Percentiles rank a stretch among this genome's conserved stretches.
Evolutionary conservation across 768 basidiomycete species (phyloP).

Genomic region (Asterophora parasitica): DNA sequence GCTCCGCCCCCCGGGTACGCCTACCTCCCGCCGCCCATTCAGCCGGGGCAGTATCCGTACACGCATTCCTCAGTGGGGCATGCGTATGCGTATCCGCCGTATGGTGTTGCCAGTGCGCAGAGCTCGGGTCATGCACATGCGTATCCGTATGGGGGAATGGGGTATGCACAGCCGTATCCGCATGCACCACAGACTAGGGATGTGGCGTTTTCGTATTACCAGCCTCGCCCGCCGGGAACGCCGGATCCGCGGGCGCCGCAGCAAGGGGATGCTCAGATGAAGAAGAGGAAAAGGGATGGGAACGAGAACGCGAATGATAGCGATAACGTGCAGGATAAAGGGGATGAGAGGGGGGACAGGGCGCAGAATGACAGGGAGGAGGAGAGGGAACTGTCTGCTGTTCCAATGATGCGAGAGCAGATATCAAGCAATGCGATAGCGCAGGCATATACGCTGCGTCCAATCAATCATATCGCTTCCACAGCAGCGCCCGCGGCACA

Average conservation of each 20-base stretch:
- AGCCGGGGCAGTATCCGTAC: background rate
- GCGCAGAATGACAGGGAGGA: background rate
- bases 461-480: too few relatives aligned
- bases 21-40: background rate
- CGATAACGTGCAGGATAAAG: background rate
- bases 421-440: too few relatives aligned
- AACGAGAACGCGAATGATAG: too few relatives aligned
- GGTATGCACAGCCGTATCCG: background rate
- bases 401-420: too few relatives aligned
- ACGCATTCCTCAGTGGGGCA: background rate
- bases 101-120: too few relatives aligned
- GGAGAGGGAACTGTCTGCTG: background rate
- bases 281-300: too few relatives aligned
- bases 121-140: background rate
- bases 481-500: background rate
- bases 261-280: background rate
- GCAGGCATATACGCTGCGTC: too few relatives aligned
- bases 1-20: conserved; percentile 1
- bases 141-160: background rate
- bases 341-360: background rate
- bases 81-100: background rate
- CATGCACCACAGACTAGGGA: background rate
- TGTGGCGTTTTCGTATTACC: background rate
- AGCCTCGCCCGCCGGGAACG: background rate
- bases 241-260: background rate